These are phyloP conservation scores for Botrytis pseudocinerea DNA, from an alignment of 2,329 filamentous ascomycete species.

Conservation along the genomic window DNA sequence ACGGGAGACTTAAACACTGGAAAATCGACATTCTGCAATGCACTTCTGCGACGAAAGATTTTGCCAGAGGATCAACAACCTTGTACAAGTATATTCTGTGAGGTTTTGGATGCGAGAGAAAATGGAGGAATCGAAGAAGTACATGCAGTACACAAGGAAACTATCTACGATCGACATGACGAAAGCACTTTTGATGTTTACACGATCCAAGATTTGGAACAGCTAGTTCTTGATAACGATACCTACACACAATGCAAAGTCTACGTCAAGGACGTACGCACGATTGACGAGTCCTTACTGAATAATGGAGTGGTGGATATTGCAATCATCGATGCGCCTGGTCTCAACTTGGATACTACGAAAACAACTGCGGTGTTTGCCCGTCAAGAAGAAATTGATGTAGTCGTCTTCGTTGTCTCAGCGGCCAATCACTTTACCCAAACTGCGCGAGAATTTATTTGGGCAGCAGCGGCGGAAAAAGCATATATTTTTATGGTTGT, in stretches of 20 bases:
- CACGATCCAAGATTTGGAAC: slow-evolving; percentile 73
- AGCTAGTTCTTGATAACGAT: slow-evolving; percentile 85
- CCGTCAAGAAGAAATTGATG: slow-evolving; percentile 96
- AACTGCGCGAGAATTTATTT: slow-evolving; percentile 96
- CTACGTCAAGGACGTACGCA: slow-evolving; percentile 86
- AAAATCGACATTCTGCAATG: slow-evolving; percentile 99
- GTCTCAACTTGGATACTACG: slow-evolving; percentile 91
- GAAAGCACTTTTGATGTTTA: slow-evolving; percentile 94
- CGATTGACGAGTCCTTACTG: slow-evolving; percentile 87
- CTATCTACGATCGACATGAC: slow-evolving; percentile 80
- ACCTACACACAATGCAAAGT: slow-evolving; percentile 95
- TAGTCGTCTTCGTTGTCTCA: slow-evolving; percentile 97
- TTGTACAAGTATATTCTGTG: slow-evolving; percentile 97
- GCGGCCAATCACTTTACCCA: slow-evolving; percentile 97
- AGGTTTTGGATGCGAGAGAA: slow-evolving; percentile 88
- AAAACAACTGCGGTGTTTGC: slow-evolving; percentile 98
- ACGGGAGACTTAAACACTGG: slow-evolving; percentile 96
- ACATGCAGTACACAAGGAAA: slow-evolving; percentile 85
- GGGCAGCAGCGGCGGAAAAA: slow-evolving; percentile 92
- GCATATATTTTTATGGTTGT: slow-evolving; percentile 99
- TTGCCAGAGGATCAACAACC: slow-evolving; percentile 96
- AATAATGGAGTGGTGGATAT: slow-evolving; percentile 99
- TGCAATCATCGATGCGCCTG: slow-evolving; percentile 93
- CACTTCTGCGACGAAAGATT: slow-evolving; percentile 87
- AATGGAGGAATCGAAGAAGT: slow-evolving; percentile 93